phyloP scores from a whole-genome alignment of 306 rosid species.

The Pyrus betulifolia region DNA sequence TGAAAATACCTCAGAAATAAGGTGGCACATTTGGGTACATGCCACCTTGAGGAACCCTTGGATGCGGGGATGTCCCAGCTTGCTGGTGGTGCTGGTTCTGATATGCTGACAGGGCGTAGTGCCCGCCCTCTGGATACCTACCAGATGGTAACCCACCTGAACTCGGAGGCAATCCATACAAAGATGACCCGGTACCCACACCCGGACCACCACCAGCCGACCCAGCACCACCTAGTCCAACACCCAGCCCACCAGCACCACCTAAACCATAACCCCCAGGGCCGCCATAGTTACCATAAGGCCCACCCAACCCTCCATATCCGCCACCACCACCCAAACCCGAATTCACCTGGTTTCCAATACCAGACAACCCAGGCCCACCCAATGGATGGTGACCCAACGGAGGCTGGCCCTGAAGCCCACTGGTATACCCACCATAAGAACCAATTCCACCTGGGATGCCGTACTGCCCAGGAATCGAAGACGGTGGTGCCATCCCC shows the following conservation, averaged over 20 bases:
- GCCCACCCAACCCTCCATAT: constrained; percentile 58
- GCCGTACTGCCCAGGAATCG: constrained; percentile 54
- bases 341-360: constrained; percentile 45
- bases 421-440: constrained; percentile 61
- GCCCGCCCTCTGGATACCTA: constrained; percentile 76
- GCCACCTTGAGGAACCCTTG: constrained; percentile 78
- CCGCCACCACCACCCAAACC: constrained; percentile 54
- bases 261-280: constrained; percentile 34
- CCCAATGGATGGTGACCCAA: constrained; percentile 52
- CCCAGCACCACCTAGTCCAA: constrained; percentile 7
- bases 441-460: constrained; percentile 59
- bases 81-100: constrained; percentile 78
- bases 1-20: constrained; percentile 72
- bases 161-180: constrained; percentile 67
- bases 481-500: constrained; percentile 26
- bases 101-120: constrained; percentile 48
- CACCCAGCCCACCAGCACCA: constrained; percentile 24
- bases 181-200: constrained; percentile 36
- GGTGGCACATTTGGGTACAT: constrained; percentile 82
- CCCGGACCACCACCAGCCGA: constrained; percentile 18
- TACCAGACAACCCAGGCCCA: constrained; percentile 38
- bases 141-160: constrained; percentile 65
- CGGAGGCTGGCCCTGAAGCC: constrained; percentile 56
- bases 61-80: constrained; percentile 63
- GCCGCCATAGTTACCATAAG: constrained; percentile 58